Evolutionary conservation across 2,329 filamentous ascomycete species (phyloP).

Genomic region (Ophiobolus disseminans): DNA sequence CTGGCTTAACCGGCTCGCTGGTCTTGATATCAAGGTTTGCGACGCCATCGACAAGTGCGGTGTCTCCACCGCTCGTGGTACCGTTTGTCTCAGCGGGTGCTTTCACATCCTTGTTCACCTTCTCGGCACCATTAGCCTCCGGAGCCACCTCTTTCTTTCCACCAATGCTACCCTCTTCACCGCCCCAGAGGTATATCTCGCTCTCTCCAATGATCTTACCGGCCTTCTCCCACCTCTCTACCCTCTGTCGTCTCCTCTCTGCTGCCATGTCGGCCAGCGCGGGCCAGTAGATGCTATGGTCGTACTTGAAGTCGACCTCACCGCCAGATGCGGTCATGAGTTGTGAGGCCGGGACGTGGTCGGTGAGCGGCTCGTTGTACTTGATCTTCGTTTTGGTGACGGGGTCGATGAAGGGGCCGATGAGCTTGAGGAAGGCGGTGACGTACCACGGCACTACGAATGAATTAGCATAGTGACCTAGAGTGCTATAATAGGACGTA

Average conservation of each 20-base stretch:
- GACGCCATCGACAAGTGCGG: conserved; percentile 26
- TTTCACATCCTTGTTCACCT: background rate
- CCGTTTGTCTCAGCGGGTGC: conserved; percentile 4
- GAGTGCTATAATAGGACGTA: conserved; percentile 53
- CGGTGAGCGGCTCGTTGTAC: conserved; percentile 90
- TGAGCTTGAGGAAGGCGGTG: conserved; percentile 92
- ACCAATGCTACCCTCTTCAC: conserved; percentile 44
- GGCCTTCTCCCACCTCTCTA: conserved; percentile 76
- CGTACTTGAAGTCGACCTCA: conserved; percentile 87
- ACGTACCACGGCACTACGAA: conserved; percentile 86
- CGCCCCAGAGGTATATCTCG: conserved; percentile 87
- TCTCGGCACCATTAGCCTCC: background rate
- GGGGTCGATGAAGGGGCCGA: conserved; percentile 96
- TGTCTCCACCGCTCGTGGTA: conserved; percentile 11
- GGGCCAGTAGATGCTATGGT: conserved; percentile 89
- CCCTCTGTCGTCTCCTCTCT: conserved; percentile 67
- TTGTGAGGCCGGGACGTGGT: conserved; percentile 82
- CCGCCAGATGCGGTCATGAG: conserved; percentile 82
- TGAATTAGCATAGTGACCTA: background rate
- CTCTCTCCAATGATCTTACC: conserved; percentile 85
- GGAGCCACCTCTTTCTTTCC: conserved; percentile 1
- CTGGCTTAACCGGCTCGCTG: conserved; percentile 24
- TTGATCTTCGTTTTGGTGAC: conserved; percentile 93
- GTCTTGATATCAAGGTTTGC: conserved; percentile 34
- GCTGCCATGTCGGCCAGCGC: conserved; percentile 75